Base-by-base conservation (phyloP, 176 grass and related monocot species). In the Saccharum spontaneum region DNA sequence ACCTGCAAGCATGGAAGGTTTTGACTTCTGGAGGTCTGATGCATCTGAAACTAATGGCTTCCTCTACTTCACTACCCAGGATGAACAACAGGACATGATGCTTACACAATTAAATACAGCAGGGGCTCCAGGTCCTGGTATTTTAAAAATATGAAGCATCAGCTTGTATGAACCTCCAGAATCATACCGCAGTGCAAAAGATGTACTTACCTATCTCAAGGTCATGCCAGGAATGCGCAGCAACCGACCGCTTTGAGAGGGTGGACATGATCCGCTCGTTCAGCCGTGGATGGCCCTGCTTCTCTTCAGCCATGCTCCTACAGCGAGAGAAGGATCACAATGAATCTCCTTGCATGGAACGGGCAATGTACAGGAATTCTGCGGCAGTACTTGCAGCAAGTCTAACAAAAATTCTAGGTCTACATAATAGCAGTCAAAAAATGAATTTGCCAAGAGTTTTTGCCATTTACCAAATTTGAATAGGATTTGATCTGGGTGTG, bases 141-240 rank as follows among this genome's bases (percentile, higher is more conserved):
- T 68, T 70, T 76, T 10, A 4, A 60, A 41, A 81, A 12, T 3
- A 3, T 0, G 0, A 76, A 28, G 16, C 10, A 48, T 85, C 22
- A 85, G 68, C 59, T 67, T 85, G 36, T 45, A 67, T 46, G 6
- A 75, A 57, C 8, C 5, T 61, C 43, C 26, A 85, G 61, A 80
- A 33, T 13, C 22, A 39, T 22, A 81, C 28, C 38, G 3, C 37
- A 76, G 62, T 5, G 22, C 34, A 46, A 67, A 22, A 68, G 36
- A 52, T 67, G 6, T 45, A 37, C 33, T 49, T 80, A 94, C 94
- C 94, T 78, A 97, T 92, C 87, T 97, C 91, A 79, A 97, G 91
- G 82, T 97, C 91, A 88, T 97, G 94, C 94, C 94, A 97, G 14
- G 94, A 89, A 91, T 97, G 94, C 2, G 91, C 94, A 34, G 94